phyloP scores from a whole-genome alignment of 129 eudicot genomes.

The Helichrysum umbraculigerum region DNA sequence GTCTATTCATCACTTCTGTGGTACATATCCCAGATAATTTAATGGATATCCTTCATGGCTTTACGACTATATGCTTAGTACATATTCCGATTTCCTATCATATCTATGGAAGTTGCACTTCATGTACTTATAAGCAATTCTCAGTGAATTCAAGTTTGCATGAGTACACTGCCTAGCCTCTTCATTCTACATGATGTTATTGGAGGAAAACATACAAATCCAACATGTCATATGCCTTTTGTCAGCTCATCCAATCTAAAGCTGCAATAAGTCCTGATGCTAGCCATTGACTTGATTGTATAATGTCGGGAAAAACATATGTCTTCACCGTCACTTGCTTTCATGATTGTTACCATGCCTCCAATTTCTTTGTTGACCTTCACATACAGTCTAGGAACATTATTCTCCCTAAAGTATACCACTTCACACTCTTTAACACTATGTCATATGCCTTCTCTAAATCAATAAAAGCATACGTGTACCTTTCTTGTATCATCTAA shows the following conservation, averaged over 20 bases:
- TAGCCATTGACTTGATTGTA: not conserved
- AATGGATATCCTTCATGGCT: too few relatives aligned
- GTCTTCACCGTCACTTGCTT: not conserved
- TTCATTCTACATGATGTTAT: not conserved
- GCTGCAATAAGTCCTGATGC: not conserved
- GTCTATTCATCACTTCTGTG: too few relatives aligned
- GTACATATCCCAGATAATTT: too few relatives aligned
- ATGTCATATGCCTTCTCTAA: not conserved
- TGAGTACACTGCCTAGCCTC: constrained; percentile 8
- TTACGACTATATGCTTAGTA: too few relatives aligned
- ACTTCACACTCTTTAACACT: not conserved
- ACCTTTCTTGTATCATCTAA: not conserved
- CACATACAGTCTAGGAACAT: not conserved
- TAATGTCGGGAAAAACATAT: not conserved
- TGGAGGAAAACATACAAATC: not conserved
- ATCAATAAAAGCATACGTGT: not conserved
- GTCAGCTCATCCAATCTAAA: not conserved
- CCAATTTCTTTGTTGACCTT: not conserved
- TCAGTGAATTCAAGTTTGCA: not conserved
- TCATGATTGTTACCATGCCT: not conserved
- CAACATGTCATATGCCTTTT: not conserved
- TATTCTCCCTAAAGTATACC: not conserved
- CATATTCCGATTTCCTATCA: too few relatives aligned
- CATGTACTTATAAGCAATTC: not conserved
- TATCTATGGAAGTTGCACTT: not conserved